These are phyloP conservation scores for Penicillium simplicissimum DNA, from an alignment of 495 filamentous ascomycete genomes.

Conservation along the genomic window DNA sequence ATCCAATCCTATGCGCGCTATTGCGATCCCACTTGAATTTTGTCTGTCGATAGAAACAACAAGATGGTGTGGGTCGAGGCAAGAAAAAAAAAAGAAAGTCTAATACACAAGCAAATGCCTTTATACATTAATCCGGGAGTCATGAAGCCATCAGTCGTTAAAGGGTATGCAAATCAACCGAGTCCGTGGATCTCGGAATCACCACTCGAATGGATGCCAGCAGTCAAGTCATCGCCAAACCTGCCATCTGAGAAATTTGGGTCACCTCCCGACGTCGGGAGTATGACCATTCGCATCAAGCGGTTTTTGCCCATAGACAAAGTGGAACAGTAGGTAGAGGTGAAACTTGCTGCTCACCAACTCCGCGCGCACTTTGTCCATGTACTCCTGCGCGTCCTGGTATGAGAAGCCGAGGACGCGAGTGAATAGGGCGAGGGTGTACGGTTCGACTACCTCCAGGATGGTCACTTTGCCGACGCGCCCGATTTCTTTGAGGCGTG, in stretches of 20 bases:
- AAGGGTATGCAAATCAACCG: neutral
- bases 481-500: constrained; percentile 52
- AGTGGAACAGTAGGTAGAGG: constrained; percentile 41
- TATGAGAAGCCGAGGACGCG: constrained; percentile 49
- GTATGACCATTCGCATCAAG: constrained; percentile 19
- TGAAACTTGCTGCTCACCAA: constrained; percentile 32
- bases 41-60: neutral
- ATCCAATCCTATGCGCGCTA: neutral
- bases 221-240: too few species aligned
- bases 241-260: too few species aligned
- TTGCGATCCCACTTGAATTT: neutral
- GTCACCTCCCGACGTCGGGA: neutral
- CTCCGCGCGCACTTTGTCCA: constrained; percentile 39
- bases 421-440: constrained; percentile 56
- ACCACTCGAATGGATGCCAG: too few species aligned
- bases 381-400: constrained; percentile 37
- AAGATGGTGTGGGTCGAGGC: neutral
- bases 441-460: constrained; percentile 50
- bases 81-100: neutral
- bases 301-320: constrained; percentile 43
- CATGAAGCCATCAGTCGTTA: constrained; percentile 22
- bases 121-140: constrained; percentile 16
- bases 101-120: constrained; percentile 13
- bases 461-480: constrained; percentile 36
- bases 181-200: neutral